These are phyloP conservation scores for Penicillium goetzii DNA, from an alignment of 495 filamentous ascomycete genomes.

Conservation along the genomic window DNA sequence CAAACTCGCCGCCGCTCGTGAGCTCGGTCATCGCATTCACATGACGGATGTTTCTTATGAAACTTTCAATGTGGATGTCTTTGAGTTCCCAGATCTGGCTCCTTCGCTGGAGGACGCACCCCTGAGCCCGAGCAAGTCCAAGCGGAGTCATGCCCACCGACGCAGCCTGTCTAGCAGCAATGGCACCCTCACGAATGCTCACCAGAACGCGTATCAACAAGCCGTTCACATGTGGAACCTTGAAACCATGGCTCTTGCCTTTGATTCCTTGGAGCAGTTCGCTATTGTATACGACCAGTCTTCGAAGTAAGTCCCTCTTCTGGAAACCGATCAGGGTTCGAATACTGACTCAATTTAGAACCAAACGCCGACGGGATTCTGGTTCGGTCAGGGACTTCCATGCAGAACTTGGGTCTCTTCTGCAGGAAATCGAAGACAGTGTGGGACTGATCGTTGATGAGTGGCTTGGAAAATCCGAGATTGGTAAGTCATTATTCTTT, in stretches of 20 bases:
- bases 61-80: constrained; percentile 46
- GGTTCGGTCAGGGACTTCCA: constrained; percentile 40
- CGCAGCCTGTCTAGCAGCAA: constrained; percentile 32
- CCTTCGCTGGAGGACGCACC: constrained; percentile 30
- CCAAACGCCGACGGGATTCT: constrained; percentile 40
- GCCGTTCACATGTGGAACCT: constrained; percentile 73
- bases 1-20: constrained; percentile 67
- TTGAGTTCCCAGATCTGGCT: constrained; percentile 34
- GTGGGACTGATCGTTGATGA: constrained; percentile 46
- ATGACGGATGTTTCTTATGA: constrained; percentile 48
- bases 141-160: constrained; percentile 29
- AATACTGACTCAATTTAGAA: constrained; percentile 31
- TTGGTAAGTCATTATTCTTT: constrained; percentile 38
- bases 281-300: constrained; percentile 49
- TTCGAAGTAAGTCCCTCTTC: constrained; percentile 42
- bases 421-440: constrained; percentile 37
- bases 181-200: constrained; percentile 10
- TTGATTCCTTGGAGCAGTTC: constrained; percentile 69
- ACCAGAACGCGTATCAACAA: constrained; percentile 40
- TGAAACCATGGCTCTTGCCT: constrained; percentile 65
- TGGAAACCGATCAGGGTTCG: background rate
- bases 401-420: constrained; percentile 36
- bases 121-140: constrained; percentile 41
- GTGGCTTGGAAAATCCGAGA: constrained; percentile 39
- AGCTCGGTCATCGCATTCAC: constrained; percentile 54